Evolutionary conservation across 441 rosid genomes (phyloP), one percentile per base, ranked within the genome.

Genomic region (Croton setiger): DNA sequence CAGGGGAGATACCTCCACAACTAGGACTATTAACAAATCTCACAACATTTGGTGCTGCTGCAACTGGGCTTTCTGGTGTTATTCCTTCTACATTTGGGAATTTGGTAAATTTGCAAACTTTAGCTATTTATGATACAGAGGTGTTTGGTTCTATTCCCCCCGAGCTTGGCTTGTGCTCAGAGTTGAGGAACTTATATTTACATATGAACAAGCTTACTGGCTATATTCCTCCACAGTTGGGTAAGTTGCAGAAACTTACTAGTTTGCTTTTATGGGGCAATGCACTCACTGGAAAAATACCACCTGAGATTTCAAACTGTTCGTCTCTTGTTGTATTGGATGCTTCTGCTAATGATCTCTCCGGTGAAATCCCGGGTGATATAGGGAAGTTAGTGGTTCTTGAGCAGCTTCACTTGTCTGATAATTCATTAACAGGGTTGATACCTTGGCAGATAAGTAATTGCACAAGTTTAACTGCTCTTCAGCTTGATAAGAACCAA

Each of bases 251-350:
- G 73, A 87, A 91, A 82, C 88, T 94, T 68, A 91, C 97, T 60
- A 91, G 96, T 86, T 83, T 94, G 84, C 95, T 88, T 71, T 63
- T 94, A 27, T 94, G 98, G 98, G 96, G 96, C 1, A 91, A 94
- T 68, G 81, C 85, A 21, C 78, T 94, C 52, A 67, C 96, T 58
- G 97, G 96, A 5, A 55, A 79, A 23, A 91, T 94, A 62, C 98
- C 97, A 48, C 78, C 89, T 10, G 93, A 87, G 77, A 74, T 94
- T 63, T 94, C 98, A 0, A 94, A 94, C 63, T 91, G 90, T 72
- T 94, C 97, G 13, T 86, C 96, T n/a, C 93, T 94, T 3, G 93
- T 94, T 62, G 95, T 94, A 65, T 84, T 94, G 69, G 98, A 94
- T 78, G 93, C 84, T 71, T 91, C 98, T 2, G 90, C 93, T 56